Base-by-base conservation (phyloP, 177 flowering plant genomes). In the Vitis hybrid region DNA sequence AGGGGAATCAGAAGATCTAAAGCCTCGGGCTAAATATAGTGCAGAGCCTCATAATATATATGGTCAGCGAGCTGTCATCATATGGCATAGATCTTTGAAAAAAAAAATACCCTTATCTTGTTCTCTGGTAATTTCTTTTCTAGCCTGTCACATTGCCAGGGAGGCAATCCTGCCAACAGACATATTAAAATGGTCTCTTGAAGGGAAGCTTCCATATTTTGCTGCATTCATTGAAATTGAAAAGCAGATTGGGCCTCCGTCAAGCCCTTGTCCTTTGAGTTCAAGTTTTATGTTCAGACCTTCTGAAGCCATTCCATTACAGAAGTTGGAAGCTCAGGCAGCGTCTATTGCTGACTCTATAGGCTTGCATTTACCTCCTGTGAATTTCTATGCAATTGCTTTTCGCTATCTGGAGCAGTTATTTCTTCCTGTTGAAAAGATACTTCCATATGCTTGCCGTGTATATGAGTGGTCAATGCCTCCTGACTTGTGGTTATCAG, bases 401-500 rank as follows among this genome's bases (percentile, higher is more conserved):
- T 75, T 69, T 1, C 89, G 93, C 17, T 93, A 80, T 87, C 87
- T 91, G 18, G 71, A 68, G 32, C 67, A 82, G 70, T 78, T 93
- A 40, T 81, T 84, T 30, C 90, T 95, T 81, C 88, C 92, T 8
- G 60, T 72, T 2, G 84, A 83, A 32, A 85, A 82, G 72, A 81
- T 93, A 76, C 84, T 95, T 72, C 85, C 88, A 56, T 77, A 74
- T 69, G 94, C 92, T 24, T 77, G 82, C 65, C 76, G 72, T 13
- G 79, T 93, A 72, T 78, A 78, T 74, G 94, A 90, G 67, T 95
- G 98, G 99, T 83, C 86, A 30, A 87, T 87, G 92, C 93, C 98
- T 67, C 87, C 94, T 3, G 93, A 90, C 52, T 79, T 91, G 57
- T 89, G 89, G 89, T 35, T 95, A 15, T 89, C 96, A 1, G 69